phyloP scores from a whole-genome alignment of 352 stramenopile genomes.

The Phytophthora fragariae region DNA sequence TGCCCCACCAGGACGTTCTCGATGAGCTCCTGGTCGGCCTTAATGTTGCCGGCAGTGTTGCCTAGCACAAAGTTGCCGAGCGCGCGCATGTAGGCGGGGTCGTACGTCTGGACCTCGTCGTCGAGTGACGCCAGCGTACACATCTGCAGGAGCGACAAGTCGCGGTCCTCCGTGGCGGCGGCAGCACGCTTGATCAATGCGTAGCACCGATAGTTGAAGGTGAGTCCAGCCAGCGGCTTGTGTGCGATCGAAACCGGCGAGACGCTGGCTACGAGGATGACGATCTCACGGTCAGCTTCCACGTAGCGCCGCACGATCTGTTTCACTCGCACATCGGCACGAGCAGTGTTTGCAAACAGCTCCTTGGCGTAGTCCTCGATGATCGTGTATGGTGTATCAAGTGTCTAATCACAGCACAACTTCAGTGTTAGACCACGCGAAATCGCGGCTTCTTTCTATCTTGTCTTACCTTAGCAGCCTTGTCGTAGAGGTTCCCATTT shows the following conservation, averaged over 20 bases:
- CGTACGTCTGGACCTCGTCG: constrained; percentile 22
- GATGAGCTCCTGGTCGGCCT: constrained; percentile 37
- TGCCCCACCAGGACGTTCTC: constrained; percentile 31
- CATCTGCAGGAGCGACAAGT: constrained; percentile 27
- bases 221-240: constrained; percentile 40
- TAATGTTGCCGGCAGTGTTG: constrained; percentile 40
- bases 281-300: constrained; percentile 54
- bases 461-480: constrained; percentile 34
- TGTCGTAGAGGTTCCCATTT: constrained; percentile 44
- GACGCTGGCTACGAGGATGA: constrained; percentile 59
- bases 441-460: not conserved
- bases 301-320: constrained; percentile 63
- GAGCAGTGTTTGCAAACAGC: constrained; percentile 32
- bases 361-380: constrained; percentile 44
- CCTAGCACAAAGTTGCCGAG: constrained; percentile 37
- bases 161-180: constrained; percentile 11
- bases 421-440: not conserved
- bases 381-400: constrained; percentile 39
- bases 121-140: constrained; percentile 32
- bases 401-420: constrained; percentile 18
- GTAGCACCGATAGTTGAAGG: constrained; percentile 65
- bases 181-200: constrained; percentile 42
- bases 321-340: constrained; percentile 50
- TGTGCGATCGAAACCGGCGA: constrained; percentile 58
- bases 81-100: constrained; percentile 32